Evolutionary conservation across 306 rosid genomes (phyloP), one percentile per base, ranked within the genome.

Genomic region (Herpetospermum pedunculosum): DNA sequence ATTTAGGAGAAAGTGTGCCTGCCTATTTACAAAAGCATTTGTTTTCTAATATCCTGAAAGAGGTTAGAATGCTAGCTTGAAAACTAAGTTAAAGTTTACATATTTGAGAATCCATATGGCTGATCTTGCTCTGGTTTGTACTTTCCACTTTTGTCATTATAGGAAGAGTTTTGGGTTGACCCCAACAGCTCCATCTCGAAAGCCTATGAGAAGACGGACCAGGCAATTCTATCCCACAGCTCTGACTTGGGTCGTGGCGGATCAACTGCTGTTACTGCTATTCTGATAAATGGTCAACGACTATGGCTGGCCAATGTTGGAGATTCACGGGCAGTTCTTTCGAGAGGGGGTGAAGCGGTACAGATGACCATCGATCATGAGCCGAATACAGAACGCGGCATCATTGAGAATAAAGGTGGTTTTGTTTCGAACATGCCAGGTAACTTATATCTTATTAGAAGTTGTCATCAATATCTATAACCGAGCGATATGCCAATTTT

Each of bases 361-460:
- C 98, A 90, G 77, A 77, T 93, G 98, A 86, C 88, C 48, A 91
- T 25, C 29, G 98, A 93, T 72, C 98, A 93, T 53, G 98, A 93
- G 75, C 98, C 98, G 34, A 86, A 77, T 83, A 86, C 80, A 0
- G 98, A 93, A 77, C 81, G 97, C 16, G 87, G 94, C 53, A 85
- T 81, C 83, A 93, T 93, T 21, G 98, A 93, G 82, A 83, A 77
- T 80, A 88, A 76, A 81, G 98, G 98, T 74, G 98, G 98, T 78
- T 93, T 93, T 78, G 97, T 93, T 83, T 93, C 98, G 62, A 93
- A 93, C 85, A 82, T 93, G 86, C 98, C 98, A 87, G 97, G 98
- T 90, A 81, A 59, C 58, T 62, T 21, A 59, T 19, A 65, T 58
- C 65, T 58, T 28, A 19, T 32, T 62, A 32, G 65, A 62, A 16